Percentiles rank a stretch among this genome's conserved stretches.
These are phyloP conservation scores for Serendipita vermifera DNA, from an alignment of 768 basidiomycete genomes.

Conservation along the genomic window DNA sequence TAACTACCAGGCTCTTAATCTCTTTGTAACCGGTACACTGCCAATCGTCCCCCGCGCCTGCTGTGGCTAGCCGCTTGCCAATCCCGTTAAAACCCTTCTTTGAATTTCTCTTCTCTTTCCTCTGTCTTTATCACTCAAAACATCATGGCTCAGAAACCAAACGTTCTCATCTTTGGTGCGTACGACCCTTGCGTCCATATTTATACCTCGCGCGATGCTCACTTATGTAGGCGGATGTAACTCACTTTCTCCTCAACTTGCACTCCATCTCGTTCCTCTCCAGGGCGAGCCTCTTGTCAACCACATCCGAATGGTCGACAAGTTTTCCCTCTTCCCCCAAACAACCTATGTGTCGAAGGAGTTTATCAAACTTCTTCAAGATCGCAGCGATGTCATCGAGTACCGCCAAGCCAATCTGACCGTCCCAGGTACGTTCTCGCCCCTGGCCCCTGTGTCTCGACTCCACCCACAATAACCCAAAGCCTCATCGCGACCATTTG, in stretches of 20 bases:
- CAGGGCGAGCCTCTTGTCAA: constrained; percentile 57
- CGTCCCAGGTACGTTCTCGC: constrained; percentile 40
- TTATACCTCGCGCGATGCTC: no score
- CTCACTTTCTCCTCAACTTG: constrained; percentile 62
- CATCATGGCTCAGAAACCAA: constrained; percentile 39
- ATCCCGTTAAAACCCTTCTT: no score
- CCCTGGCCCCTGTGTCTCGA: constrained; percentile 13
- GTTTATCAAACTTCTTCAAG: constrained; percentile 56
- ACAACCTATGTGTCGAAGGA: constrained; percentile 67
- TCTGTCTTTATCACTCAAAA: no score
- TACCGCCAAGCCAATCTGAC: constrained; percentile 76
- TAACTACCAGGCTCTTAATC: no score
- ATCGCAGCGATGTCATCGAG: constrained; percentile 44
- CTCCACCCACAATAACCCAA: no score
- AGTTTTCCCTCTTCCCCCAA: constrained; percentile 57
- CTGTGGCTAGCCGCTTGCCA: no score
- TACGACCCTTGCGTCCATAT: constrained; percentile 12
- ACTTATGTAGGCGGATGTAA: constrained; percentile 55
- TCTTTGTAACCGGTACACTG: no score
- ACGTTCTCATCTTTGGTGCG: constrained; percentile 66
- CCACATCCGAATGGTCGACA: constrained; percentile 62
- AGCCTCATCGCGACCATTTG: no score
- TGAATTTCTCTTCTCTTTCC: no score
- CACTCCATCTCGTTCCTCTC: constrained; percentile 50
- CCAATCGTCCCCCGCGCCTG: no score